phyloP scores from a whole-genome alignment of 352 stramenopile species.

The Phytophthora pseudosyringae region DNA sequence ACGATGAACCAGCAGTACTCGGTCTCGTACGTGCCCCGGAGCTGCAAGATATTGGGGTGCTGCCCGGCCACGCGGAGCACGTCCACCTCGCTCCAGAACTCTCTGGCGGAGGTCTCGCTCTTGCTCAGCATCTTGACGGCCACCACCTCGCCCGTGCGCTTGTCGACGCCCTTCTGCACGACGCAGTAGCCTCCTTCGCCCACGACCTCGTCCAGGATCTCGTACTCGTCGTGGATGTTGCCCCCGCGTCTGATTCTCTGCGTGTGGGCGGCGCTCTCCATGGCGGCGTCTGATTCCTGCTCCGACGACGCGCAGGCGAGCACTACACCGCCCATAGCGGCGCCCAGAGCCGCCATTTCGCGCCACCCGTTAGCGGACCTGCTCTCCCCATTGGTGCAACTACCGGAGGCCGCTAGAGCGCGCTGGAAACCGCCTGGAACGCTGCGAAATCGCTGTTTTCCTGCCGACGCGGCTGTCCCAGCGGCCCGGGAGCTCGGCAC shows the following conservation, averaged over 20 bases:
- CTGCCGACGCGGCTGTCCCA: background rate
- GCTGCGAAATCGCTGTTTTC: slow-evolving; percentile 5
- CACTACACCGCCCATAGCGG: slow-evolving; percentile 20
- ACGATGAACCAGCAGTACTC: slow-evolving; percentile 84
- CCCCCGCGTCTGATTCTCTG: slow-evolving; percentile 25
- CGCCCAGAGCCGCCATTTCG: slow-evolving; percentile 25
- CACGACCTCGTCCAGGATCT: slow-evolving; percentile 83
- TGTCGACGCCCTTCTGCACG: slow-evolving; percentile 74
- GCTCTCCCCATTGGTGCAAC: slow-evolving; percentile 23
- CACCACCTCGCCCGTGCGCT: slow-evolving; percentile 68
- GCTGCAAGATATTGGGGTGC: slow-evolving; percentile 82
- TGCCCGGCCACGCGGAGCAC: slow-evolving; percentile 74
- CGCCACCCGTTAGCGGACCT: background rate
- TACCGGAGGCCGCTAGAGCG: slow-evolving; percentile 2
- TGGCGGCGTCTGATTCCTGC: slow-evolving; percentile 21
- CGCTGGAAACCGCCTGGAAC: slow-evolving; percentile 12
- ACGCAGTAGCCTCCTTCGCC: slow-evolving; percentile 85
- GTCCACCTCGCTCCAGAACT: slow-evolving; percentile 87
- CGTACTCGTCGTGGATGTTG: slow-evolving; percentile 72
- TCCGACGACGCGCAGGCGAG: slow-evolving; percentile 10
- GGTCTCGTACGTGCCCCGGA: slow-evolving; percentile 78
- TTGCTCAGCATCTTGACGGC: slow-evolving; percentile 86
- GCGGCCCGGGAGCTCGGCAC: background rate
- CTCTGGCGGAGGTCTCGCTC: slow-evolving; percentile 71
- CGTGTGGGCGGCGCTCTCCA: slow-evolving; percentile 21